Conservation (phyloP, 345 rosid genomes). For the Populus nigra region DNA sequence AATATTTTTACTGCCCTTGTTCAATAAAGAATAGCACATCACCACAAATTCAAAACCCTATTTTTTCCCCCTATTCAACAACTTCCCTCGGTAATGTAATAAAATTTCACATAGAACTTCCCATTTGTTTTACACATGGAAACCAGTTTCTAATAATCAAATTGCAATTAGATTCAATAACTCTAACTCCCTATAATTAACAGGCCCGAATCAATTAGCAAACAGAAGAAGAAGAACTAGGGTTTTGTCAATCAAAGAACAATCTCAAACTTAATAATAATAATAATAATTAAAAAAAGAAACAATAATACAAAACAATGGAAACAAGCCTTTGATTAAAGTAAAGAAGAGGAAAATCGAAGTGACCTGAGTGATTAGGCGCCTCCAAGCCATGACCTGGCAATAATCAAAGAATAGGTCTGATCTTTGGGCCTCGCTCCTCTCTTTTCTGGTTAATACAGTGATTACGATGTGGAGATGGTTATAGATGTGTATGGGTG, state of each 20-base stretch:
- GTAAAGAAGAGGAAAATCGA: not conserved
- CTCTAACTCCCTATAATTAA: not conserved
- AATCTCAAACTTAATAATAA: constrained; percentile 2
- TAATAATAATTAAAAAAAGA: not conserved
- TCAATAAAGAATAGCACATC: not conserved
- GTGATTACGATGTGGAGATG: not conserved
- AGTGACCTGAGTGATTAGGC: constrained; percentile 69
- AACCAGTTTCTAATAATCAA: not conserved
- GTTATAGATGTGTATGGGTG: constrained; percentile 22
- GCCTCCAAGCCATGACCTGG: constrained; percentile 85
- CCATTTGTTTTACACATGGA: not conserved
- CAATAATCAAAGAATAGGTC: constrained; percentile 3
- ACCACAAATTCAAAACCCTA: not conserved
- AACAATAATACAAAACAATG: not conserved
- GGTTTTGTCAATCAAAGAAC: not conserved
- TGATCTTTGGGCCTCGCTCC: constrained; percentile 12
- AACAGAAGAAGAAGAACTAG: not conserved
- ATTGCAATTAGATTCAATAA: not conserved
- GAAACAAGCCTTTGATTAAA: not conserved
- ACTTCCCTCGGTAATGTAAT: not conserved
- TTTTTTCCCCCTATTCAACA: not conserved
- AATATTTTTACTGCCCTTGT: not conserved
- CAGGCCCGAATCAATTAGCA: not conserved
- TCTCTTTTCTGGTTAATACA: not conserved
- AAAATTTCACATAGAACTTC: not conserved